Evolutionary conservation across 2,329 filamentous ascomycete genomes (phyloP), one percentile per base, ranked within the genome.

Genomic region (Exserohilum turcica): DNA sequence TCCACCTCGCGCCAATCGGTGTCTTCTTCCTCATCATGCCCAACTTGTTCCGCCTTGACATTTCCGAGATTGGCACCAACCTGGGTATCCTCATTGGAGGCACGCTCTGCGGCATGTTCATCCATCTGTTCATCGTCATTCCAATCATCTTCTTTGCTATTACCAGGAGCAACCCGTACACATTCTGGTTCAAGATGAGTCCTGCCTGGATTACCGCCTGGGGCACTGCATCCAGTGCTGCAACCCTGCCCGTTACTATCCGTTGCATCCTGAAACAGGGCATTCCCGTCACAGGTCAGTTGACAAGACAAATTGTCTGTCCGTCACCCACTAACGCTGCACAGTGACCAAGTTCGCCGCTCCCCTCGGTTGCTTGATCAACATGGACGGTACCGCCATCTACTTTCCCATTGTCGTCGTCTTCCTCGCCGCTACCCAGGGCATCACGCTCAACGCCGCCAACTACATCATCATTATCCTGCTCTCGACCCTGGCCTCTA

Each of bases 131-230:
- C 59, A 60, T 82, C 52, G 46, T 82, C 13, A 68, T 82, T 0
- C 81, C 80, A 0, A 55, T 65, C 18, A 60, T 70, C n/a, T 66
- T 67, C 46, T 65, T 68, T 33, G 48, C 46, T 5, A 16, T 71
- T 48, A 75, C 74, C 1, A 68, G 78, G 43, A 64, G 68, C 53
- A 83, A 83, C 58, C 79, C 80, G 0, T 83, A 80, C 48, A 48
- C 71, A 0, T 73, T 77, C 60, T 82, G 80, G 80, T 15, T 80
- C 53, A 78, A 75, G 53, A 77, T 75, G 54, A 79, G 79, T 2
- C 78, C 78, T 0, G 80, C 80, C 0, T 83, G 81, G 81, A 73
- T 82, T 44, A 82, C 80, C 1, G 81, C 80, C 0, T 83, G 81
- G 80, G 80, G 81, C 33, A 78, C 80, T 9, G 80, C 81, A 1